Base-by-base conservation (phyloP, 1,139 yeast genomes). In the Cylindricascospora bacillispora region DNA sequence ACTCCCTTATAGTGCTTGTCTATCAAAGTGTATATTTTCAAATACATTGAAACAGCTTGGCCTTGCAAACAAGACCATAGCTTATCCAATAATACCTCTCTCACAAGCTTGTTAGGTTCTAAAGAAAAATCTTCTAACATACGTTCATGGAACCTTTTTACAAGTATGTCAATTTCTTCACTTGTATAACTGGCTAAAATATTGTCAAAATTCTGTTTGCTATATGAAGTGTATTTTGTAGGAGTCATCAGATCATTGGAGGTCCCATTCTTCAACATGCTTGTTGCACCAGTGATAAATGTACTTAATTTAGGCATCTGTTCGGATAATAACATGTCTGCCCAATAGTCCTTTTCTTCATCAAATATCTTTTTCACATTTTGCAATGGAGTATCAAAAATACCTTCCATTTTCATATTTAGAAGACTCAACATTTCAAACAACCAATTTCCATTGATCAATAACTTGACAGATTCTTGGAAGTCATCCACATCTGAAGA, bases 301-400 rank as follows among this genome's bases (percentile, higher is more conserved):
- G 73, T 74, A 21, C 68, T 59, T 33, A 80, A 54, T 47, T 73
- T 77, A 4, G 83, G 92, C 49, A 81, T 56, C 15, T 73, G 66
- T 34, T 67, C 66, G 41, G 65, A 65, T 40, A 77, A 59, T 6
- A 75, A 62, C 30, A 57, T 59, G 18, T 54, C 57, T 30, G 78
- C 70, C 32, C 76, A 73, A 3, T 52, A 39, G 16, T 49, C 55
- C 28, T 47, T 54, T 14, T 69, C 67, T 2, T 43, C 44, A 31
- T 62, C 63, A 56, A 73, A 65, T 2, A 56, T 44, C 5, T 52
- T 44, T 33, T 52, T 54, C 3, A 65, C 56, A 6, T 41, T 37
- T 10, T 40, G 59, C 29, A 59, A 55, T 15, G 49, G 35, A 2
- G 30, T 30, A 5, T 41, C 44, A 27, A 47, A 44, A 1, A 36